phyloP scores from a whole-genome alignment of 495 filamentous ascomycete species.

The Lentithecium fluviatile region DNA sequence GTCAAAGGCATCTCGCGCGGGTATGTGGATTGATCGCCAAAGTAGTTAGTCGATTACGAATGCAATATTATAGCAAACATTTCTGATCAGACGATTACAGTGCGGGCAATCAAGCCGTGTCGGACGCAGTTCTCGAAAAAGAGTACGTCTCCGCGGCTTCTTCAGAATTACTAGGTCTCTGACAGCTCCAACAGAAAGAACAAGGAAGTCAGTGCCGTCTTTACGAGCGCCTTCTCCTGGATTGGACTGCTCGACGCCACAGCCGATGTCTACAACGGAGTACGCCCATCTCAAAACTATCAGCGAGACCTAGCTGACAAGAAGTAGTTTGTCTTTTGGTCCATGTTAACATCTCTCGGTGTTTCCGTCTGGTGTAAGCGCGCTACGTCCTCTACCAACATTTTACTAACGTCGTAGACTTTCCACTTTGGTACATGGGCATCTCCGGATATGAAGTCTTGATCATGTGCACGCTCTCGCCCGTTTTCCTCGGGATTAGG shows the following conservation, averaged over 20 bases:
- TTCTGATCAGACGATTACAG: constrained; percentile 26
- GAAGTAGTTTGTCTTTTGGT: constrained; percentile 89
- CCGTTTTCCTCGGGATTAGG: constrained; percentile 72
- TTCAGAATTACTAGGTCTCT: not conserved
- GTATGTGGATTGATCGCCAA: constrained; percentile 98
- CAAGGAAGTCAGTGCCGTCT: constrained; percentile 67
- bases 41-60: constrained; percentile 56
- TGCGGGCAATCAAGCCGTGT: constrained; percentile 57
- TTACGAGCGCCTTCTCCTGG: constrained; percentile 71
- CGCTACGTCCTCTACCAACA: not conserved
- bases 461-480: constrained; percentile 80
- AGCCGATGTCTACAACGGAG: constrained; percentile 91
- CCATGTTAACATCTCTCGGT: constrained; percentile 82
- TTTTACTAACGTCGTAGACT: constrained; percentile 56
- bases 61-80: constrained; percentile 30
- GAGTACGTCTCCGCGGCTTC: constrained; percentile 59
- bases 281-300: constrained; percentile 45
- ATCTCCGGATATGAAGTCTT: constrained; percentile 94
- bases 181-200: constrained; percentile 62
- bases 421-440: constrained; percentile 99
- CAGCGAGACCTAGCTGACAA: constrained; percentile 11
- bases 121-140: constrained; percentile 81
- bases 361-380: constrained; percentile 89
- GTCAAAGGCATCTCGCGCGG: constrained; percentile 90
- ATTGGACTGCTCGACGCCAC: constrained; percentile 72